Conservation (phyloP, 805 yeast species). For the Candida nanaspora region DNA sequence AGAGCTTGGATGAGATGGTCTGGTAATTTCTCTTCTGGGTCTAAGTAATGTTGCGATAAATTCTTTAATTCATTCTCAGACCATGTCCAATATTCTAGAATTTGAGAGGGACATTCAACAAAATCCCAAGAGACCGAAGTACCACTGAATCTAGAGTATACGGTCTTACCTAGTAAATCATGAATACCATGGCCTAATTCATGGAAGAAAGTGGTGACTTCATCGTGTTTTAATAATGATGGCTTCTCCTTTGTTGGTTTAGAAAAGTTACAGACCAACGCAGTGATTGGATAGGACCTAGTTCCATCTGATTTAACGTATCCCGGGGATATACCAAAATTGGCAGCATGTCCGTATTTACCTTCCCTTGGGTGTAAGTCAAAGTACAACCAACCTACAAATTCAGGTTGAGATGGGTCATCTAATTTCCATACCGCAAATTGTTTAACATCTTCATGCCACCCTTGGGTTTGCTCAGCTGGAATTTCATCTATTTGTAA, state of each 20-base stretch:
- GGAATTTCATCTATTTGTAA: slow-evolving; percentile 54
- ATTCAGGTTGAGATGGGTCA: slow-evolving; percentile 38
- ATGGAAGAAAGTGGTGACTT: slow-evolving; percentile 80
- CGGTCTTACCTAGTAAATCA: slow-evolving; percentile 60
- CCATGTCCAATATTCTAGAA: slow-evolving; percentile 90
- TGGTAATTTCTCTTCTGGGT: slow-evolving; percentile 48
- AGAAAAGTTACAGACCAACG: slow-evolving; percentile 79
- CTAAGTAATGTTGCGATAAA: slow-evolving; percentile 58
- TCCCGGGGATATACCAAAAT: slow-evolving; percentile 62
- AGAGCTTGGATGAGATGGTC: slow-evolving; percentile 52
- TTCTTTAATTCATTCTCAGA: slow-evolving; percentile 47
- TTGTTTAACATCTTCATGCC: slow-evolving; percentile 78
- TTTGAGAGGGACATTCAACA: slow-evolving; percentile 88
- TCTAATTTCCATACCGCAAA: slow-evolving; percentile 67
- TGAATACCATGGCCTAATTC: slow-evolving; percentile 90
- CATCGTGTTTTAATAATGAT: slow-evolving; percentile 67
- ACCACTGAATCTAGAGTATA: slow-evolving; percentile 65
- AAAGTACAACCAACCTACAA: slow-evolving; percentile 72
- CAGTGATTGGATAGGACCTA: slow-evolving; percentile 61
- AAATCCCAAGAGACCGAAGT: slow-evolving; percentile 77
- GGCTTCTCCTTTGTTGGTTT: slow-evolving; percentile 66
- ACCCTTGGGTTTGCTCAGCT: slow-evolving; percentile 36
- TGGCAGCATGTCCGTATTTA: slow-evolving; percentile 86
- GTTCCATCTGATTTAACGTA: slow-evolving; percentile 40
- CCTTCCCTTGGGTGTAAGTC: slow-evolving; percentile 84